A percentile compares a stretch with the other conserved stretches of the same genome.
Evolutionary conservation across 768 basidiomycete species (phyloP).

Genomic region (Stropharia rugosoannulata): DNA sequence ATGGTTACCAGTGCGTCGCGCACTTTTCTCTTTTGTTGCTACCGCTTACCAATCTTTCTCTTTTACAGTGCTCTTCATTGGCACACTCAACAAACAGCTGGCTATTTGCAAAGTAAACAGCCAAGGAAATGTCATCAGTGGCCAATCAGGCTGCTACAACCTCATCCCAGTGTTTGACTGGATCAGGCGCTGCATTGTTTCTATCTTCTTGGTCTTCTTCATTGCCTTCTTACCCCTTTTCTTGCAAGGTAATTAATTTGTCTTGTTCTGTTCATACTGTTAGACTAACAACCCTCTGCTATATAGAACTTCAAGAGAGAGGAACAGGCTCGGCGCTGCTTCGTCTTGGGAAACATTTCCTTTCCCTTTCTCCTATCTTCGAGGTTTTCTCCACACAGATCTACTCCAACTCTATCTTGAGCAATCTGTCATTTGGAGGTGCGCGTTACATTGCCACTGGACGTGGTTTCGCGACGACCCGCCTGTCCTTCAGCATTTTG

Average conservation of each 20-base stretch:
- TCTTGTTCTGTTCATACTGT: neutral
- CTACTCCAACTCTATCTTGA: constrained; percentile 94
- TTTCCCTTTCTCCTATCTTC: constrained; percentile 95
- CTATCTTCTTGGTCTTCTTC: constrained; percentile 99
- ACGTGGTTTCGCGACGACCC: constrained; percentile 96
- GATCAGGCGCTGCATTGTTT: constrained; percentile 95
- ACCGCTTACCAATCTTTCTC: neutral
- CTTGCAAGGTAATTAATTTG: constrained; percentile 74
- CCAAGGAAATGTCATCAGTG: constrained; percentile 72
- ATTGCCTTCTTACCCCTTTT: constrained; percentile 96
- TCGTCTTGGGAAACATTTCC: constrained; percentile 94
- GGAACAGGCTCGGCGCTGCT: constrained; percentile 94
- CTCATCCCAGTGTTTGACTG: constrained; percentile 96
- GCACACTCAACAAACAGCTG: constrained; percentile 93
- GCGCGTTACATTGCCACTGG: constrained; percentile 99
- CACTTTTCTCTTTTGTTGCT: constrained; percentile 3
- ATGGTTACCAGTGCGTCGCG: constrained; percentile 83
- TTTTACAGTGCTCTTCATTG: constrained; percentile 80
- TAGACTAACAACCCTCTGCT: neutral
- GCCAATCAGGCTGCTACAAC: constrained; percentile 94
- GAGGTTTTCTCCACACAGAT: constrained; percentile 99
- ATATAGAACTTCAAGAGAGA: constrained; percentile 87
- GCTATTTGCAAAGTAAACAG: constrained; percentile 86
- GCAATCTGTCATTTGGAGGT: constrained; percentile 96
- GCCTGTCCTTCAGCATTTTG: constrained; percentile 93